Base-by-base conservation (phyloP, 768 basidiomycete species). In the Phylloporus rhodoxanthus region DNA sequence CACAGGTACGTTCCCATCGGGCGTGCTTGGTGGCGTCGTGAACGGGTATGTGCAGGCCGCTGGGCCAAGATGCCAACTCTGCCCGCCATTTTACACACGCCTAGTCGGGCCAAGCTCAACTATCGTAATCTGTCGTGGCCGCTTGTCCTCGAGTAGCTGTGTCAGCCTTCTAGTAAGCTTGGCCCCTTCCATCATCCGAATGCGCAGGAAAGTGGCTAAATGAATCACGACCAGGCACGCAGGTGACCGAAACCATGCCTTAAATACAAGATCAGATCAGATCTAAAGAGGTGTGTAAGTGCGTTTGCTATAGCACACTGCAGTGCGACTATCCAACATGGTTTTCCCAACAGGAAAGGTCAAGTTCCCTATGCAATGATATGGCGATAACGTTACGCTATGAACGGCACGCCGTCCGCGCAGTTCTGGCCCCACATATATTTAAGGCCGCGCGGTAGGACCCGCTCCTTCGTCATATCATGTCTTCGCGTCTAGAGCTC, bases 401-500 rank as follows among this genome's bases (percentile, higher is more conserved):
- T 58, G 59, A 34, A 64, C 53, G 66, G 66, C 68, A 58, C 56
- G 58, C 65, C 57, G 65, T 59, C 26, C 57, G 54, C 57, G 48
- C 55, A 57, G 50, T 59, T 45, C 30, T 57, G 44, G 43, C 40
- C 33, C 4, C 54, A 51, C 36, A 45, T 41, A 58, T 58, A 63
- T 61, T 66, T 66, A 65, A 60, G 52, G 52, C 54, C 34, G 25
- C 51, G 29, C 34, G 9, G 38, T 44, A 8, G 46, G 33, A 32
- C 19, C 43, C 50, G 47, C 43, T 13, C 43, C 57, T 48, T 54
- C 57, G 59, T 52, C 47, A 56, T 54, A 52, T 45, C 56, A 81
- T 79, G 78, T 28, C 67, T 54, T 73, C 76, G 50, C 61, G 58
- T 44, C 65, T 85, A 43, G 75, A 80, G 46, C 62, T 57, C 2